Evolutionary conservation across 2,329 filamentous ascomycete species (phyloP).

Genomic region (Pseudocercospora vitis): DNA sequence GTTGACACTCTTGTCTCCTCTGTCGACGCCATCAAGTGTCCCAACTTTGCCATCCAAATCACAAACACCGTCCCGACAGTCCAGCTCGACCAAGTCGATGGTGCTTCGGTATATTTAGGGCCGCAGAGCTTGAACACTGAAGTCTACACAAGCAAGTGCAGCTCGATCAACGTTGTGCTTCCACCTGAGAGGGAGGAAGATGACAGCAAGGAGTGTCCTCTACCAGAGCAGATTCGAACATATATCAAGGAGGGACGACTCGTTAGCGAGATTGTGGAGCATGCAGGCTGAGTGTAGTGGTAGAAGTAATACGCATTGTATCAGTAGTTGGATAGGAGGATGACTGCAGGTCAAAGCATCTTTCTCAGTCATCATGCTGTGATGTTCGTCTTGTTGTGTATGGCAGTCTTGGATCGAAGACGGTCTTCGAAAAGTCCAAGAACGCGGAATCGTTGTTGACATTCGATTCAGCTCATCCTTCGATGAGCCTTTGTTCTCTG

Average conservation of each 20-base stretch:
- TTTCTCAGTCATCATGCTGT: too few species aligned
- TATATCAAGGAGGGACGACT: constrained; percentile 74
- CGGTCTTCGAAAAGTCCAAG: too few species aligned
- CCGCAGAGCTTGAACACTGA: constrained; percentile 76
- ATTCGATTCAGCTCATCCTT: too few species aligned
- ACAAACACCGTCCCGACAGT: constrained; percentile 82
- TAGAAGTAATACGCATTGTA: background rate
- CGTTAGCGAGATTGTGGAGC: constrained; percentile 92
- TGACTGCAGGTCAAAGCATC: too few species aligned
- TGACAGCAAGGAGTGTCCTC: constrained; percentile 81
- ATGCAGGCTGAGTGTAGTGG: constrained; percentile 65
- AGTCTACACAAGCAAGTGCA: constrained; percentile 86
- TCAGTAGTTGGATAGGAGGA: constrained; percentile 15
- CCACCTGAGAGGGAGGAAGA: constrained; percentile 64
- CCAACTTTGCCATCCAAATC: constrained; percentile 84
- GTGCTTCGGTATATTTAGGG: constrained; percentile 81
- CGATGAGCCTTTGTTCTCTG: too few species aligned
- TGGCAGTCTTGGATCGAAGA: too few species aligned
- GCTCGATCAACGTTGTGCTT: constrained; percentile 83
- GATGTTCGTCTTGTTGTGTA: too few species aligned
- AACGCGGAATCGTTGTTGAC: too few species aligned
- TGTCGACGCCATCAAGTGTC: constrained; percentile 91
- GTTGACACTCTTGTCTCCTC: constrained; percentile 87
- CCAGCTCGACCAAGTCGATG: constrained; percentile 89
- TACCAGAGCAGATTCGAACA: constrained; percentile 88